Evolutionary conservation across 2,329 filamentous ascomycete genomes (phyloP), one percentile per base, ranked within the genome.

Genomic region (Ophiognomonia clavigignenti-juglandacearum): DNA sequence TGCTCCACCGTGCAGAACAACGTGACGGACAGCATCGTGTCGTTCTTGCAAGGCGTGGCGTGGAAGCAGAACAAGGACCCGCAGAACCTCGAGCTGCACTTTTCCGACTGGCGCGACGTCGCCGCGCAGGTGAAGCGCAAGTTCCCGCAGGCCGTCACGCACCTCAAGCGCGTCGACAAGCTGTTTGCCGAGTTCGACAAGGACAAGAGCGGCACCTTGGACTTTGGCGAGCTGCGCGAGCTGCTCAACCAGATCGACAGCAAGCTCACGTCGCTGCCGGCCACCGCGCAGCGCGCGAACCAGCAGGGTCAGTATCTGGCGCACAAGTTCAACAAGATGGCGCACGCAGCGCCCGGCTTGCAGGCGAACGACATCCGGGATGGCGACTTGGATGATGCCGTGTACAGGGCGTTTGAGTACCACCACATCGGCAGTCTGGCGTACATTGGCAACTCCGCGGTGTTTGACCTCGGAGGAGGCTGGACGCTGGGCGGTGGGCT

Each of bases 1-100:
- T 97, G 93, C 69, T 77, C 88, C 6, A 98, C 95, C 0, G 92
- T 98, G 0, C 95, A 98, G 62, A 98, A 98, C 72, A 98, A 98
- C 57, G 76, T 97, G 2, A 88, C 91, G 3, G 88, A 95, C 61
- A 85, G 96, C 68, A 84, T 98, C 57, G 77, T 96, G 39, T 85
- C 82, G 18, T 98, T 97, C 69, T 77, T 98, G 10, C 89, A 90
- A 52, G 88, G 83, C 14, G 76, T 95, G 3, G 90, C 93, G 9
- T 96, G 87, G 83, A 92, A 96, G 66, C 88, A 86, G 54, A 92
- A 91, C 63, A 86, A 86, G 59, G 87, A 97, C 59, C 92, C 92
- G 0, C 83, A 95, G 63, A 87, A 82, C n/a, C 76, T 97, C 49
- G 82, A 92, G 36, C 78, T 98, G 31, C 85, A 82, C 43, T 98